Percentiles rank a stretch among this genome's conserved stretches.
phyloP scores from a whole-genome alignment of 495 filamentous ascomycete species.

The Lentithecium fluviatile region DNA sequence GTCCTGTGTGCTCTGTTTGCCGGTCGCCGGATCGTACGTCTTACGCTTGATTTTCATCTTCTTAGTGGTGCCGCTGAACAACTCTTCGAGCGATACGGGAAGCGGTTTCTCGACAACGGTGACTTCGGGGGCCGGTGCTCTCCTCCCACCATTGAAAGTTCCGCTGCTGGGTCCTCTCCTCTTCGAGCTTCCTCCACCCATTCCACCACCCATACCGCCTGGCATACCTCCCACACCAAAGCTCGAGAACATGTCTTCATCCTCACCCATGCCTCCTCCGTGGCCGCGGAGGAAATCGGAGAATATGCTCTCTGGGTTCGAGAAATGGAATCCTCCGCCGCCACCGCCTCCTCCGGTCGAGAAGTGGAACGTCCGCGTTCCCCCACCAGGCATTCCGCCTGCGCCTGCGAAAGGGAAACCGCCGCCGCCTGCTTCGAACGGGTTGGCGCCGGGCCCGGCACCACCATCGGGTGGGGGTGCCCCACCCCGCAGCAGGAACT shows the following conservation, averaged over 20 bases:
- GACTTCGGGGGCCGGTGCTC: slow-evolving; percentile 74
- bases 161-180: slow-evolving; percentile 44
- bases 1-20: slow-evolving; percentile 81
- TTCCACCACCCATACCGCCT: slow-evolving; percentile 33
- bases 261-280: slow-evolving; percentile 47
- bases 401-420: slow-evolving; percentile 58
- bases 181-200: slow-evolving; percentile 31
- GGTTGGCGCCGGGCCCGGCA: slow-evolving; percentile 56
- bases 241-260: slow-evolving; percentile 50
- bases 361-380: slow-evolving; percentile 70
- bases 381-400: slow-evolving; percentile 49
- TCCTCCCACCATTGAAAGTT: slow-evolving; percentile 47
- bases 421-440: slow-evolving; percentile 49
- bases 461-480: slow-evolving; percentile 61
- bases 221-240: slow-evolving; percentile 44
- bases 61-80: slow-evolving; percentile 81
- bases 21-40: slow-evolving; percentile 74
- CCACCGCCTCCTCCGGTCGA: slow-evolving; percentile 58
- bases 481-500: slow-evolving; percentile 86
- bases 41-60: slow-evolving; percentile 98
- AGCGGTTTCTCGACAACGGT: slow-evolving; percentile 86
- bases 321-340: slow-evolving; percentile 70
- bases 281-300: slow-evolving; percentile 68
- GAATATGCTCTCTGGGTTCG: slow-evolving; percentile 81
- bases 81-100: slow-evolving; percentile 78